Conservation (phyloP, 75 land plant species). For the Adiantum capillusveneris region DNA sequence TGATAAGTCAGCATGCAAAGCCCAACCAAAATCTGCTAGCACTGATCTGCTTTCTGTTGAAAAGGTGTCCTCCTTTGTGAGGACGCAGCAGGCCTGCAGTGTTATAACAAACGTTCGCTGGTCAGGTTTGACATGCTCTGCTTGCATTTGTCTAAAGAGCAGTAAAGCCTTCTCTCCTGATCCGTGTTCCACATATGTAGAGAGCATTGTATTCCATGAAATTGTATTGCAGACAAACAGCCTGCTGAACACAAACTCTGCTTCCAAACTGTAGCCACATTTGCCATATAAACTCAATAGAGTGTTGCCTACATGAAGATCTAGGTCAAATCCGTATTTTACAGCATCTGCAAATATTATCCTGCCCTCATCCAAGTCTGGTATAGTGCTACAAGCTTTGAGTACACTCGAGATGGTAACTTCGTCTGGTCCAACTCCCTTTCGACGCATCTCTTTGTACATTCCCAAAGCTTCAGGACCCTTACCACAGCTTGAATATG, state of each 20-base stretch:
- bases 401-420: neutral
- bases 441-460: neutral
- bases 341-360: neutral
- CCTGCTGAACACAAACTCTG: neutral
- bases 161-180: neutral
- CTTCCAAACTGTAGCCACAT: neutral
- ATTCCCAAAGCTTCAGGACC: conserved; percentile 7
- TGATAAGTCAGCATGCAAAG: neutral
- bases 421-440: neutral
- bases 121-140: neutral
- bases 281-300: neutral
- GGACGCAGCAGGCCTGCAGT: neutral
- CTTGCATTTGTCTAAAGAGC: neutral
- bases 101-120: neutral
- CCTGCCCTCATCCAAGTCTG: neutral
- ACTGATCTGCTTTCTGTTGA: no score
- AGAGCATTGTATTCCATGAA: neutral
- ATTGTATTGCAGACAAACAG: neutral
- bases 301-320: neutral
- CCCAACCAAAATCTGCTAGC: no score
- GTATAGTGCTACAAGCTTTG: neutral
- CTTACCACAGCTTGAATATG: conserved; percentile 3
- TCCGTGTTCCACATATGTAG: neutral
- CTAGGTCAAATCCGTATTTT: neutral
- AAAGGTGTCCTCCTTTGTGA: neutral